Evolutionary conservation across 148 eudicot species (phyloP).

Genomic region (Simmondsia chinensis): DNA sequence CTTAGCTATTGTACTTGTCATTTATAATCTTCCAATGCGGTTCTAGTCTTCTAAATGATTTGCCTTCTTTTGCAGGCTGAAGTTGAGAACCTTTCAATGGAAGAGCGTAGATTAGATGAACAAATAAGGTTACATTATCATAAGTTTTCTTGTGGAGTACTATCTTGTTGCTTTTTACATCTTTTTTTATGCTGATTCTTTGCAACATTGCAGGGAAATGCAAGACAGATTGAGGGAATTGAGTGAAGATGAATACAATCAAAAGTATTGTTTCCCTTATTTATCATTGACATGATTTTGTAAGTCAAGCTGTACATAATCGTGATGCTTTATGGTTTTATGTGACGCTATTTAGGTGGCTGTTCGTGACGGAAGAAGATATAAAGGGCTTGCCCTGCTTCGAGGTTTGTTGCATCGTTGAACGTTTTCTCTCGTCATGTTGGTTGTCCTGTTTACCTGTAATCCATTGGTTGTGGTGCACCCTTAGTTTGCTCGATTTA

Average conservation of each 20-base stretch:
- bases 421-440: not conserved
- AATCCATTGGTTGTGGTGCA: not conserved
- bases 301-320: too few relatives aligned
- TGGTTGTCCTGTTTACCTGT: too few relatives aligned
- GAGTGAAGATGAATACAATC: constrained; percentile 85
- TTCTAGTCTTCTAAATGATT: not conserved
- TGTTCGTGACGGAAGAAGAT: constrained; percentile 95
- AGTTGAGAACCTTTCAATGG: constrained; percentile 63
- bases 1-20: not conserved
- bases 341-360: constrained; percentile 48
- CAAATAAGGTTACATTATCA: constrained; percentile 54
- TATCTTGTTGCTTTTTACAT: constrained; percentile 7
- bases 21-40: not conserved
- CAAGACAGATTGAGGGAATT: constrained; percentile 75
- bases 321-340: constrained; percentile 4
- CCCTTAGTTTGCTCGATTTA: too few relatives aligned
- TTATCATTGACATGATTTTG: too few relatives aligned
- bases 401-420: constrained; percentile 42
- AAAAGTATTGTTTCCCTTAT: constrained; percentile 43
- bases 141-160: constrained; percentile 8
- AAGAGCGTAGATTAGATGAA: constrained; percentile 76
- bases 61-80: constrained; percentile 54
- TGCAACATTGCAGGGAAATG: constrained; percentile 60
- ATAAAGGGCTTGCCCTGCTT: constrained; percentile 83
- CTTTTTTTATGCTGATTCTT: constrained; percentile 11